A percentile compares a stretch with the other conserved stretches of the same genome.
Conservation (phyloP, 192 early-diverging fungal species). For the Rhizophagus clarus region DNA sequence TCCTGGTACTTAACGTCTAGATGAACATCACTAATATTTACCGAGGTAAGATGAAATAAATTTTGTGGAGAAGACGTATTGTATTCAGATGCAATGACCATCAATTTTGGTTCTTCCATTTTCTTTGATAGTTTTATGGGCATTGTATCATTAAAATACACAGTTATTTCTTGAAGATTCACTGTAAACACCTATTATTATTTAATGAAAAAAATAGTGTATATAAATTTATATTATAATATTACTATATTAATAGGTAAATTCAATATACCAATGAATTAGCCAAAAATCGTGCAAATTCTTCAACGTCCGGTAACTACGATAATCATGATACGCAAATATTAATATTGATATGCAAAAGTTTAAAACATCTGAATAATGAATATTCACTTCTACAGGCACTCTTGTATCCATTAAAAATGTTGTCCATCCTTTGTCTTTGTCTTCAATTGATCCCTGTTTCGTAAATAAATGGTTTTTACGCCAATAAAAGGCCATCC, state of each 20-base stretch:
- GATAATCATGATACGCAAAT: too few relatives aligned
- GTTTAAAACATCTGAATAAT: too few relatives aligned
- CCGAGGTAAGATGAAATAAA: constrained; percentile 69
- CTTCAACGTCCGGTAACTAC: constrained; percentile 54
- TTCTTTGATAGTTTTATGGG: constrained; percentile 70
- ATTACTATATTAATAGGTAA: too few relatives aligned
- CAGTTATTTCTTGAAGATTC: constrained; percentile 66
- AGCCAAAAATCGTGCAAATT: constrained; percentile 68
- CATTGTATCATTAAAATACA: constrained; percentile 63
- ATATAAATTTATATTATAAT: too few relatives aligned
- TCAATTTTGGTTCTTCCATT: constrained; percentile 58
- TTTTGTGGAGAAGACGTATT: constrained; percentile 63
- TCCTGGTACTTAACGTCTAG: constrained; percentile 48
- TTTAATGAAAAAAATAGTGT: constrained; percentile 27
- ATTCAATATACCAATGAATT: constrained; percentile 47
- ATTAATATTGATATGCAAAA: not conserved
- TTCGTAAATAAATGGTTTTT: constrained; percentile 87
- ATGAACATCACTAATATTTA: constrained; percentile 60
- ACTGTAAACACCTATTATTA: constrained; percentile 66
- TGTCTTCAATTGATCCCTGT: constrained; percentile 52
- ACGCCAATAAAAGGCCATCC: constrained; percentile 89
- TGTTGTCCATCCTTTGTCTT: constrained; percentile 56
- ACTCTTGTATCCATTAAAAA: constrained; percentile 81
- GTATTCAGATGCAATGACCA: constrained; percentile 54
- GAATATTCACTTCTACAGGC: constrained; percentile 48